Conservation (phyloP, 768 basidiomycete genomes). For the Tricholoma saponaceum region DNA sequence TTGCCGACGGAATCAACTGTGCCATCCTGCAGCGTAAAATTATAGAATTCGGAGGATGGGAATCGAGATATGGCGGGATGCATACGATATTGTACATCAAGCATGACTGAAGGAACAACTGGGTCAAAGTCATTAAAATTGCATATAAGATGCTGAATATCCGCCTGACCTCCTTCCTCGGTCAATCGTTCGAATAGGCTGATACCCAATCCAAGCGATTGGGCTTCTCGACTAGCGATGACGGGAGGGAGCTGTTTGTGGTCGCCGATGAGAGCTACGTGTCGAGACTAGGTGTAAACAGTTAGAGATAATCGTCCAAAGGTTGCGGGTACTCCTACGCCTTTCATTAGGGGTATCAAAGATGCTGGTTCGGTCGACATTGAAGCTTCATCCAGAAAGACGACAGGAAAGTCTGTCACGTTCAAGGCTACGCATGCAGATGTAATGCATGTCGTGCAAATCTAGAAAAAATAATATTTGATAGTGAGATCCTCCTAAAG, state of each 20-base stretch:
- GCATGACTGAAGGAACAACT: constrained; percentile 89
- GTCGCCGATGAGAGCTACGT: constrained; percentile 91
- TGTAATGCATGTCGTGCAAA: constrained; percentile 87
- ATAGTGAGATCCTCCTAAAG: not conserved
- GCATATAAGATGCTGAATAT: constrained; percentile 1
- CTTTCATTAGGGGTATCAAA: constrained; percentile 90
- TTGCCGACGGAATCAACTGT: constrained; percentile 56
- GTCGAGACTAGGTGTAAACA: constrained; percentile 51
- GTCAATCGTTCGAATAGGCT: constrained; percentile 89
- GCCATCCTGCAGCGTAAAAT: constrained; percentile 64
- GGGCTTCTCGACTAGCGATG: constrained; percentile 74
- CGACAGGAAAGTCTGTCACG: constrained; percentile 84
- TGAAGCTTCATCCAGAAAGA: constrained; percentile 92
- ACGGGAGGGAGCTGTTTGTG: constrained; percentile 94
- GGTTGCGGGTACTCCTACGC: constrained; percentile 48
- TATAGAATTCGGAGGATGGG: constrained; percentile 83
- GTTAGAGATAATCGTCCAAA: constrained; percentile 5
- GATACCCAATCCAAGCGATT: constrained; percentile 64
- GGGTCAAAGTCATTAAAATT: constrained; percentile 4
- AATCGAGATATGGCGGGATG: constrained; percentile 87
- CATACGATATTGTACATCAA: constrained; percentile 96
- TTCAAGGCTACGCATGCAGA: constrained; percentile 63
- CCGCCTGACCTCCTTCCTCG: constrained; percentile 70
- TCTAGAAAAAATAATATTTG: constrained; percentile 33
- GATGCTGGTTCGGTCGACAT: constrained; percentile 96